Evolutionary conservation across 2,329 filamentous ascomycete species (phyloP).

Genomic region (Fusarium solani-melongenae): DNA sequence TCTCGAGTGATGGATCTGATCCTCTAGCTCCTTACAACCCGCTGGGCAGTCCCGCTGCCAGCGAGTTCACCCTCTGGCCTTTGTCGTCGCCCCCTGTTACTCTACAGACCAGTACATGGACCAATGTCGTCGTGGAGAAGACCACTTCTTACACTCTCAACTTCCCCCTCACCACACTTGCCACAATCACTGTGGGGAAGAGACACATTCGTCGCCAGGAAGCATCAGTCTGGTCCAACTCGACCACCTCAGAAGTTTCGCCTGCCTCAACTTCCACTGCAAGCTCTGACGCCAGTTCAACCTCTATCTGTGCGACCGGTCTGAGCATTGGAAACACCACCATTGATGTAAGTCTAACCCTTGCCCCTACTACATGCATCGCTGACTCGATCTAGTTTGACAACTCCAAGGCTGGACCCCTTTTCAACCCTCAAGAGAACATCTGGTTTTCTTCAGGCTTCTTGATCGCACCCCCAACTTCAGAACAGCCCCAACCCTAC

Average conservation of each 20-base stretch:
- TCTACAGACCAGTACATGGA: conserved; percentile 52
- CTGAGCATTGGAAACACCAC: conserved; percentile 52
- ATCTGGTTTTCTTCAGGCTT: conserved; percentile 58
- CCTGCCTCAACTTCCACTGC: conserved; percentile 7
- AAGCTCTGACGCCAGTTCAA: conserved; percentile 11
- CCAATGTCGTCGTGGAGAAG: conserved; percentile 51
- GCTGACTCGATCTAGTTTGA: conserved; percentile 50
- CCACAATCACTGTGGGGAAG: conserved; percentile 46
- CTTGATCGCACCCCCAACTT: conserved; percentile 50
- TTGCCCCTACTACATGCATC: not conserved
- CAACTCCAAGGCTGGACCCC: conserved; percentile 48
- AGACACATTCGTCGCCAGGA: conserved; percentile 45
- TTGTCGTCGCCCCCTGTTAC: conserved; percentile 34
- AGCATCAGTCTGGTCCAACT: conserved; percentile 48
- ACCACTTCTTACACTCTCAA: conserved; percentile 55
- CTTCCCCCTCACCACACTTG: conserved; percentile 53
- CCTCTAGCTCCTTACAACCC: conserved; percentile 32
- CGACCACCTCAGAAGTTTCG: conserved; percentile 37
- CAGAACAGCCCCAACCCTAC: conserved; percentile 48
- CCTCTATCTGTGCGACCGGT: conserved; percentile 44
- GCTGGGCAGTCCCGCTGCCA: conserved; percentile 28
- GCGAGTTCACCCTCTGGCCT: conserved; percentile 40
- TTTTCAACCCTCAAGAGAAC: conserved; percentile 54
- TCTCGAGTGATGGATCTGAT: conserved; percentile 29
- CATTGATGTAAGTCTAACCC: conserved; percentile 48